phyloP scores from a whole-genome alignment of 306 rosid genomes.

The Corylus avellana region DNA sequence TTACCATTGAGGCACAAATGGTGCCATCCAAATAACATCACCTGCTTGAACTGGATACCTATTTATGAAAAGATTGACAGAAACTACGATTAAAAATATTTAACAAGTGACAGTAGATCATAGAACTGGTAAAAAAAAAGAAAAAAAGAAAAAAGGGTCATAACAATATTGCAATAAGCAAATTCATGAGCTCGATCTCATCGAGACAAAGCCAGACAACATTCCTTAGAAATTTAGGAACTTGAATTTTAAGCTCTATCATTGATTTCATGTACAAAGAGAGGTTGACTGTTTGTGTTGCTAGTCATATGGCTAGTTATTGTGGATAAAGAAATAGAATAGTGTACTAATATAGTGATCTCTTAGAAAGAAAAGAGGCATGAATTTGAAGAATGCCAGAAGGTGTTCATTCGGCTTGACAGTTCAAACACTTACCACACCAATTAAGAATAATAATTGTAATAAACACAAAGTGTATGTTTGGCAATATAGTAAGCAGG shows the following conservation, averaged over 20 bases:
- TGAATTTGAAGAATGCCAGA: not conserved
- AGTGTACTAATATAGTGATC: not conserved
- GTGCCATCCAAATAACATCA: constrained; percentile 99
- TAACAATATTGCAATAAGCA: not conserved
- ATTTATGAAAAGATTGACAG: constrained; percentile 2
- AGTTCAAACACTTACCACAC: not conserved
- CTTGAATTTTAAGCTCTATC: not conserved
- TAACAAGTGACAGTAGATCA: not conserved
- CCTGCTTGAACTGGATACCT: constrained; percentile 97
- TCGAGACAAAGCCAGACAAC: not conserved
- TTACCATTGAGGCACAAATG: constrained; percentile 94
- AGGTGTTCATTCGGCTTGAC: not conserved
- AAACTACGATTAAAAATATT: constrained; percentile 6
- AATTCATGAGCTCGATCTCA: not conserved
- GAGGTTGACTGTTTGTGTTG: not conserved
- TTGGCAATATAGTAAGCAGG: not conserved
- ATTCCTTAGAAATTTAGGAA: not conserved
- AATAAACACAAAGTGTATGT: not conserved
- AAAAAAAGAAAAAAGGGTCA: constrained; percentile 4
- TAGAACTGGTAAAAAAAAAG: not conserved
- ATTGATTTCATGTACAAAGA: not conserved
- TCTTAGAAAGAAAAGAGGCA: not conserved
- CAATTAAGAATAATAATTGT: not conserved
- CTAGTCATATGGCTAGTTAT: not conserved
- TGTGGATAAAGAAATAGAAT: not conserved